These are phyloP conservation scores for Candida xiaguanensis DNA, from an alignment of 805 yeast species.

Conservation along the genomic window DNA sequence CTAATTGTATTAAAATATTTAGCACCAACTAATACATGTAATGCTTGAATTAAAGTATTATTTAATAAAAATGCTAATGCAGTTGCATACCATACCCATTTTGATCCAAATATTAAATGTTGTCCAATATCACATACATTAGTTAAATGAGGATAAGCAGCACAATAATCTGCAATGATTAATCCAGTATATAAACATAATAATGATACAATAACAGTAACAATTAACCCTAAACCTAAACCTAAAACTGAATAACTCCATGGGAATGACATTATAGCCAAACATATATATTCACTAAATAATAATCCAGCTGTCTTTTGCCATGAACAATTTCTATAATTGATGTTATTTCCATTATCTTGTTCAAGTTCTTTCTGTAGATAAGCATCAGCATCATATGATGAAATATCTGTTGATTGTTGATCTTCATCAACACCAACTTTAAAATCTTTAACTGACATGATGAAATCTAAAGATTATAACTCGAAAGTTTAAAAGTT, in stretches of 20 bases:
- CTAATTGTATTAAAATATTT: conserved; percentile 55
- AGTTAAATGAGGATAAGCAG: conserved; percentile 47
- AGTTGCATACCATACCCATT: conserved; percentile 55
- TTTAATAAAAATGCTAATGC: conserved; percentile 52
- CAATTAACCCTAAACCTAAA: conserved; percentile 52
- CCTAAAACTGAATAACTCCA: conserved; percentile 63
- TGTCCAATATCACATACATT: conserved; percentile 60
- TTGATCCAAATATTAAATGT: conserved; percentile 48
- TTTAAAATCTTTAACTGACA: conserved; percentile 3
- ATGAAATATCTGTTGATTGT: conserved; percentile 1
- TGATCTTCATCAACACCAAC: not conserved
- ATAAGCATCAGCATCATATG: conserved; percentile 13
- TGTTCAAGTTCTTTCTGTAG: conserved; percentile 11
- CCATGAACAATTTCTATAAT: conserved; percentile 55
- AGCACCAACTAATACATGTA: conserved; percentile 59
- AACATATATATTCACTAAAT: conserved; percentile 57
- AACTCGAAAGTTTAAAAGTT: not conserved
- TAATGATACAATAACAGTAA: conserved; percentile 49
- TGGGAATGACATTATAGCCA: conserved; percentile 64
- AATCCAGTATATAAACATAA: conserved; percentile 54
- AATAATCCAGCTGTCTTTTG: conserved; percentile 56
- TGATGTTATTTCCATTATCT: conserved; percentile 26
- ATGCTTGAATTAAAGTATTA: conserved; percentile 55
- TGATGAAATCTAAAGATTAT: not conserved
- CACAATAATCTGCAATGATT: conserved; percentile 53